A percentile compares a stretch with the other conserved stretches of the same genome.
Evolutionary conservation across 371 early-diverging fungal species (phyloP).

Genomic region (Mortierella sp.): DNA sequence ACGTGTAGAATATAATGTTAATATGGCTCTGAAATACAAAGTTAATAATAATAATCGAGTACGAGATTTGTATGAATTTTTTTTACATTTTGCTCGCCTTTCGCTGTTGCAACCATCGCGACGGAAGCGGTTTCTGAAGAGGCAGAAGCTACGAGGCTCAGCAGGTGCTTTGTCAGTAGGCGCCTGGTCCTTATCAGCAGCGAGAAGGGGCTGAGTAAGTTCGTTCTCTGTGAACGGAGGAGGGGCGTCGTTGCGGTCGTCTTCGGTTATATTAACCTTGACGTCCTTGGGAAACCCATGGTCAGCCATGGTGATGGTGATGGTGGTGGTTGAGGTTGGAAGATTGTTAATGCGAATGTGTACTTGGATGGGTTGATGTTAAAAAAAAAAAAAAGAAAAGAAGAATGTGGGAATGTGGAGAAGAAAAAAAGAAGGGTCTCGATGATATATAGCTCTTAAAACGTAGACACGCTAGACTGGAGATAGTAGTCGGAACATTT

Average conservation of each 20-base stretch:
- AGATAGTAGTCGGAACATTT: background rate
- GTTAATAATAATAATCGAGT: too few species aligned
- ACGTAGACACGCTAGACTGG: too few species aligned
- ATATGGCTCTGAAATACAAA: background rate
- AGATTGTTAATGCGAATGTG: background rate
- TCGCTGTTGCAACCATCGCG: conserved; percentile 29
- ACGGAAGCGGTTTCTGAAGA: conserved; percentile 14
- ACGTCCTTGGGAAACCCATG: conserved; percentile 37
- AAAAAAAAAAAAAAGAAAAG: conserved; percentile 1
- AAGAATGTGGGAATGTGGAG: background rate
- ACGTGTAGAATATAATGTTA: background rate
- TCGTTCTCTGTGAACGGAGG: conserved; percentile 31
- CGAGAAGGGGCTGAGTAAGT: conserved; percentile 20
- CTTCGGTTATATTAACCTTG: conserved; percentile 34
- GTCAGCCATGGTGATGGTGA: conserved; percentile 13
- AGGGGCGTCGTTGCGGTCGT: conserved; percentile 14
- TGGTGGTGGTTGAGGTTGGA: background rate
- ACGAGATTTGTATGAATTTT: background rate
- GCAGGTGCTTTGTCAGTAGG: background rate
- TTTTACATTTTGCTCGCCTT: conserved; percentile 34
- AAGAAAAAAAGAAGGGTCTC: background rate
- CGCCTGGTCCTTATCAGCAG: background rate
- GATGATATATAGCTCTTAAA: too few species aligned
- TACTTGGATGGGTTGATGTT: background rate
- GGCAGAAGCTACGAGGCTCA: conserved; percentile 12